Evolutionary conservation across 345 rosid species (phyloP), one percentile per base, ranked within the genome.

Genomic region (Syzygium aromaticum): DNA sequence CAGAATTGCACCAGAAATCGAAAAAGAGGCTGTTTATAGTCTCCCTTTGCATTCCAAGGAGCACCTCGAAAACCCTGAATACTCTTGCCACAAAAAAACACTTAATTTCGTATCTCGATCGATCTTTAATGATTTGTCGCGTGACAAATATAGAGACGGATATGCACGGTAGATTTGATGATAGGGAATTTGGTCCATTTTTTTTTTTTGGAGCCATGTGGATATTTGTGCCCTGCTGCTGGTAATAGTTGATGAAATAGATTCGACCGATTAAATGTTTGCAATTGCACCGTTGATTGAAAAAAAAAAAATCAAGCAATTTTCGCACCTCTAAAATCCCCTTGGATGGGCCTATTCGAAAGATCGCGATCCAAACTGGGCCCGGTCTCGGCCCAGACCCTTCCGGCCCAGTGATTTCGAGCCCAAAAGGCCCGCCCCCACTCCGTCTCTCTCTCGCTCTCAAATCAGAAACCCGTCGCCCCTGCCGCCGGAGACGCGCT

Each of bases 141-240:
- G 15, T 59, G 64, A 15, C 64, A 59, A 59, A 59, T 3, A 11
- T 27, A 7, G 28, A 59, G 30, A 25, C 15, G 1, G 27, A 3
- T 30, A 25, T 0, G 12, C 0, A 4, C 7, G 46, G 10, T 13
- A 33, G 7, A 33, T 67, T 0, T 8, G 8, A 67, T 3, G 2
- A 33, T 6, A 23, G 1, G 40, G 33, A 38, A 73, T 38, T 19
- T 38, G 12, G 27, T 73, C 80, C 80, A 4, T 3, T 10, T 73
- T 73, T 73, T n/a, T 33, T 2, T 10, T 33, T 21, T 54, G 21
- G 77, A 67, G 2, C 43, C 12, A 22, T 1, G 30, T 11, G 23
- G 5, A 21, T 23, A 1, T 57, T 10, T 10, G 5, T 57, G 46
- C 7, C 46, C 46, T 9, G 9, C 12, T 9, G 63, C 63, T 10